Base-by-base conservation (phyloP, 2,329 filamentous ascomycete genomes). In the Fusarium nodosum region DNA sequence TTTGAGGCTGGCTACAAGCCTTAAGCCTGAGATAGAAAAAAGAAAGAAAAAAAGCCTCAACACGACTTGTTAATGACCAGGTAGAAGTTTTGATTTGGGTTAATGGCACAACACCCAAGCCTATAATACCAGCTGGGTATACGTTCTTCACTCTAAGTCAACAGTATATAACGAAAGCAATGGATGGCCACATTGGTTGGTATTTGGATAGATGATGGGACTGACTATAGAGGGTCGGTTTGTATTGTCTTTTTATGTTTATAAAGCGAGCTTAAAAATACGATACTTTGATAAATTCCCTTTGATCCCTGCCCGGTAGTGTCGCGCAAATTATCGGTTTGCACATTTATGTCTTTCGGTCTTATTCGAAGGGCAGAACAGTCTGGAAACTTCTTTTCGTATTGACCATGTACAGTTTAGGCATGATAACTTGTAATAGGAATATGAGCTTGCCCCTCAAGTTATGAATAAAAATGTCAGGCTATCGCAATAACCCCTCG, bases 1-100 rank as follows among this genome's bases (percentile, higher is more conserved):
- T 79, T 83, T 2, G 94, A 97, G 80, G 91, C 89, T 58, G 93
- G 93, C 54, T 88, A 88, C 69, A 86, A 85, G 68, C 74, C 76
- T 58, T 74, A 63, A 48, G 69, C 20, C 24, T 7, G 24, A 30
- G 15, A 52, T 3, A 28, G 16, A 26, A 20, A 30, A 3, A 26
- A 38, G 44, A 38, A 22, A 20, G 36, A 20, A 5, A 39, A 47
- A 48, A 5, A 6, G 13, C 28, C 33, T 53, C 36, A 36, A 52
- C 24, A 34, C 15, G 33, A 26, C 34, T n/a, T 26, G n/a, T 7
- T 12, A n/a, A 30, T 9, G 34, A 26, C 16, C 18, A 3, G 16
- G 31, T 39, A 13, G 24, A 24, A 24, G 34, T 15, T 22, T 24
- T 33, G 13, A 16, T 18, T 20, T 15, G 30, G 20, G n/a, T 33